phyloP scores from a whole-genome alignment of 2,329 filamentous ascomycete species.

The Aschersonia sp. region DNA sequence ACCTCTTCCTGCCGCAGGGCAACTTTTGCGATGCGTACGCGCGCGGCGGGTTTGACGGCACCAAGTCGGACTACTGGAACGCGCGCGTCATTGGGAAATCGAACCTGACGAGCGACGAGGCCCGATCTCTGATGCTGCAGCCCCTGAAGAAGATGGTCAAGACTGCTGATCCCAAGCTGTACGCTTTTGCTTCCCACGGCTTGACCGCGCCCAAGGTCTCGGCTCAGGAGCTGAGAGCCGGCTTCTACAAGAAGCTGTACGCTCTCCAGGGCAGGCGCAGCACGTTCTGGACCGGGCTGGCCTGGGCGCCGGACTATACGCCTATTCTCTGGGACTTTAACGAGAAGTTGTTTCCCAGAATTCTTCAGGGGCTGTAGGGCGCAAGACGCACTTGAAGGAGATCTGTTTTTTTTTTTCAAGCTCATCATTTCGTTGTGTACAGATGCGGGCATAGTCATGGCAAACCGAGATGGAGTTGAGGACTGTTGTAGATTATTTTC shows the following conservation, averaged over 20 bases:
- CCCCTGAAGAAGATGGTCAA: not conserved
- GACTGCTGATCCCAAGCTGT: not conserved
- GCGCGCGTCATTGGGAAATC: not conserved
- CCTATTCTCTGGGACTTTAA: constrained; percentile 1
- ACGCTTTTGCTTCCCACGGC: not conserved
- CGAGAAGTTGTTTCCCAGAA: not conserved
- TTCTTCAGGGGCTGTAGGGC: not conserved
- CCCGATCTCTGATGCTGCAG: not conserved
- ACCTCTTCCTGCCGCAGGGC: not conserved
- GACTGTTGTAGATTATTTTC: too few species aligned
- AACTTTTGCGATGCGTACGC: not conserved
- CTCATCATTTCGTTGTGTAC: too few species aligned
- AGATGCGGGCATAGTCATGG: too few species aligned
- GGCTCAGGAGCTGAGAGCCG: not conserved
- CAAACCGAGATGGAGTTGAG: too few species aligned
- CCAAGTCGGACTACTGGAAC: not conserved
- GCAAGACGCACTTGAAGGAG: too few species aligned
- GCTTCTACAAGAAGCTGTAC: constrained; percentile 1
- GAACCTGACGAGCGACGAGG: not conserved
- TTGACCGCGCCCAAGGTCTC: not conserved
- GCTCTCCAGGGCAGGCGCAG: not conserved
- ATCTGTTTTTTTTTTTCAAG: too few species aligned
- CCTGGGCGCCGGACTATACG: not conserved
- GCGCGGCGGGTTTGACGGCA: not conserved
- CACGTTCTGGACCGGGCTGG: not conserved